Percentiles rank a stretch among this genome's conserved stretches.
Conservation (phyloP, 441 rosid species). For the Eruca vesicaria region DNA sequence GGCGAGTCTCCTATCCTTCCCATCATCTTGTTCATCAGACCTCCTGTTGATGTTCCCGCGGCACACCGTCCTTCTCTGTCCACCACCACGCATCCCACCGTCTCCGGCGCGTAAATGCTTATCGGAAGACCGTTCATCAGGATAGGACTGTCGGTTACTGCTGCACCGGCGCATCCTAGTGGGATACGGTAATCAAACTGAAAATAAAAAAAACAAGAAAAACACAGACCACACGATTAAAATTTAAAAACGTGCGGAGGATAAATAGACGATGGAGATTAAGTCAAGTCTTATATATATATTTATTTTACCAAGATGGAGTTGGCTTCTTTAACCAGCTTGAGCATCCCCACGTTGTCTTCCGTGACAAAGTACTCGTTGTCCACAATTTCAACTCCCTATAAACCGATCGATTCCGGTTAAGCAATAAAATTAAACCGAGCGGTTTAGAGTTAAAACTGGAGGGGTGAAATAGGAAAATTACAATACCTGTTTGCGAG, state of each 20-base stretch:
- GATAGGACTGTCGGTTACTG: conserved; percentile 49
- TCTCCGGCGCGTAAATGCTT: conserved; percentile 80
- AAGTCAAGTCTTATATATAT: background rate
- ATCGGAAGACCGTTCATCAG: conserved; percentile 91
- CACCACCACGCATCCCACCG: conserved; percentile 91
- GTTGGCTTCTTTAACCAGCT: conserved; percentile 84
- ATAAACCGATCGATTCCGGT: conserved; percentile 3
- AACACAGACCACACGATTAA: background rate
- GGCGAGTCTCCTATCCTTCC: conserved; percentile 99
- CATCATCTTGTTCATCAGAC: too few relatives aligned
- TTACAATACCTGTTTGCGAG: conserved; percentile 61
- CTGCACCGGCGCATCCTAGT: conserved; percentile 57
- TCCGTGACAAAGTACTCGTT: conserved; percentile 80
- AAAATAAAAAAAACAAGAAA: background rate
- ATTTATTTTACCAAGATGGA: conserved; percentile 70
- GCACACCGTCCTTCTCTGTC: conserved; percentile 88
- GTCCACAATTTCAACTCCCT: conserved; percentile 80
- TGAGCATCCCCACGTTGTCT: conserved; percentile 82
- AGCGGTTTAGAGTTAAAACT: conserved; percentile 1
- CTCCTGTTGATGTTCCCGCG: conserved; percentile 91
- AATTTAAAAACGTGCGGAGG: background rate
- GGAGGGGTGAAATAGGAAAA: conserved; percentile 22
- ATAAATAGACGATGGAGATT: conserved; percentile 24
- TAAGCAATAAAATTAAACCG: background rate
- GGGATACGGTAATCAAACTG: conserved; percentile 90